phyloP scores from a whole-genome alignment of 140 eudicot species.

The Senecio squalidus region DNA sequence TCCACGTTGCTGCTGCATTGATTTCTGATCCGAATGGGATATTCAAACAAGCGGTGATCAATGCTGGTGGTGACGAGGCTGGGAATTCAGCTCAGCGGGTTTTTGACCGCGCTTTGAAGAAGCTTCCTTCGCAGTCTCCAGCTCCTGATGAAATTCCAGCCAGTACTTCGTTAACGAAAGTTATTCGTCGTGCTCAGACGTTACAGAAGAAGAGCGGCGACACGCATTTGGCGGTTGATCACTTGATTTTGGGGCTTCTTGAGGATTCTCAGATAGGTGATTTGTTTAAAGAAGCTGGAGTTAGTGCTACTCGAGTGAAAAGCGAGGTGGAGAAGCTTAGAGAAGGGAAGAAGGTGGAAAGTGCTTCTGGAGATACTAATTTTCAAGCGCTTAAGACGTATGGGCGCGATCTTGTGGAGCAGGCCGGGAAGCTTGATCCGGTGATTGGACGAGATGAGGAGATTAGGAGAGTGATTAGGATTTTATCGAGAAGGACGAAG shows the following conservation, averaged over 20 bases:
- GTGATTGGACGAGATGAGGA: conserved; percentile 97
- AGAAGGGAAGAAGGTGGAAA: conserved; percentile 82
- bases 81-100: conserved; percentile 69
- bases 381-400: conserved; percentile 87
- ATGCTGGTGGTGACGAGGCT: conserved; percentile 72
- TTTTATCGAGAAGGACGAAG: conserved; percentile 79
- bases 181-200: conserved; percentile 71
- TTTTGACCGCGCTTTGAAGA: conserved; percentile 61
- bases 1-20: conserved; percentile 53
- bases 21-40: conserved; percentile 58
- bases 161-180: conserved; percentile 55
- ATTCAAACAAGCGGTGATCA: conserved; percentile 68
- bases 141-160: conserved; percentile 88
- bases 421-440: conserved; percentile 92
- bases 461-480: conserved; percentile 72
- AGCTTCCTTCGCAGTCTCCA: conserved; percentile 83
- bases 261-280: conserved; percentile 80
- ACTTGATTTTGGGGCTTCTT: conserved; percentile 65
- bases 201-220: conserved; percentile 70
- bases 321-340: conserved; percentile 75
- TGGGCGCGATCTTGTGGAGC: conserved; percentile 91
- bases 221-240: conserved; percentile 87
- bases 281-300: conserved; percentile 75
- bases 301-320: conserved; percentile 55
- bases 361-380: conserved; percentile 81